A percentile compares a stretch with the other conserved stretches of the same genome.
Conservation (phyloP, 208 protist species). For the Porcisia hertigi region DNA sequence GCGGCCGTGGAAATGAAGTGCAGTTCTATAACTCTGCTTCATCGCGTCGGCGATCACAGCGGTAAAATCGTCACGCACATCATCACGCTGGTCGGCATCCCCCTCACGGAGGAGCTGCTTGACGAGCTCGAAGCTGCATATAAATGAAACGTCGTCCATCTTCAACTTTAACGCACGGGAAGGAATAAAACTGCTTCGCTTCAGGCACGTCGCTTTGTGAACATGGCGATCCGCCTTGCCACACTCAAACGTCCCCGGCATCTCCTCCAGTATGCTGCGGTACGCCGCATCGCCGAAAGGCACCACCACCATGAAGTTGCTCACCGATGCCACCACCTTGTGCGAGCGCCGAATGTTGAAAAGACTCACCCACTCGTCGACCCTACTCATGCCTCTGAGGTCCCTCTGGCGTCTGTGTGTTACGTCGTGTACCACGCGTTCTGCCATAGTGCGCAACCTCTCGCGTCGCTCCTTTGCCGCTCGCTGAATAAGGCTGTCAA, state of each 20-base stretch:
- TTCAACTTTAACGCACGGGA: slow-evolving; percentile 74
- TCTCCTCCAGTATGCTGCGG: slow-evolving; percentile 70
- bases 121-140: slow-evolving; percentile 45
- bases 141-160: slow-evolving; percentile 58
- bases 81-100: neutral
- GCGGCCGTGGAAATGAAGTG: slow-evolving; percentile 49
- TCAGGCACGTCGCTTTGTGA: slow-evolving; percentile 49
- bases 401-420: slow-evolving; percentile 25
- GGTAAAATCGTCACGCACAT: slow-evolving; percentile 2
- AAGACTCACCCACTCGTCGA: slow-evolving; percentile 27
- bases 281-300: slow-evolving; percentile 85
- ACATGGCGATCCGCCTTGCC: slow-evolving; percentile 46
- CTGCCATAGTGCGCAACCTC: slow-evolving; percentile 50
- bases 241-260: slow-evolving; percentile 48
- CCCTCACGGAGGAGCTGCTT: slow-evolving; percentile 25
- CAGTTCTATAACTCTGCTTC: slow-evolving; percentile 18
- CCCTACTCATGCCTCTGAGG: slow-evolving; percentile 12
- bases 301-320: slow-evolving; percentile 74
- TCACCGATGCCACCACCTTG: slow-evolving; percentile 60
- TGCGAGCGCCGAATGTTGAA: slow-evolving; percentile 47
- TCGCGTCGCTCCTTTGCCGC: slow-evolving; percentile 43
- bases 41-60: slow-evolving; percentile 8
- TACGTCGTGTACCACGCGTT: slow-evolving; percentile 47
- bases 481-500: slow-evolving; percentile 44
- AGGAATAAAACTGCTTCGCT: slow-evolving; percentile 73